These are phyloP conservation scores for Globisporangium okanoganense DNA, from an alignment of 352 stramenopile genomes.

Conservation along the genomic window DNA sequence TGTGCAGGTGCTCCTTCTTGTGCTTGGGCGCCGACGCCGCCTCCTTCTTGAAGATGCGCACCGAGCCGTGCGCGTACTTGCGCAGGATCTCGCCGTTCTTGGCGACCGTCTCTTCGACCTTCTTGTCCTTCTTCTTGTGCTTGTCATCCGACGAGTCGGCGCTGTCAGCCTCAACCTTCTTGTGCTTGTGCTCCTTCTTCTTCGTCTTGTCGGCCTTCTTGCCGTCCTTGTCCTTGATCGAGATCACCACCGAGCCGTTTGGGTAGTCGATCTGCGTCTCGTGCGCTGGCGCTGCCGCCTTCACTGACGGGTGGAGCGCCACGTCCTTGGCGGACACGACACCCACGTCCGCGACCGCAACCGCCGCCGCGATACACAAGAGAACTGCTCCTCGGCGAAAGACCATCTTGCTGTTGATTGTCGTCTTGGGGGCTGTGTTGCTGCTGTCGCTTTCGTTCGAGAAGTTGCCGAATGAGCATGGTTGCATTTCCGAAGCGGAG, in stretches of 20 bases:
- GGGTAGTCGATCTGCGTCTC: slow-evolving; percentile 30
- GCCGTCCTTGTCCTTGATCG: slow-evolving; percentile 8
- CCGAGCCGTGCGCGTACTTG: slow-evolving; percentile 48
- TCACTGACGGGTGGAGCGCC: slow-evolving; percentile 9
- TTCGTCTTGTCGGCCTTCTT: slow-evolving; percentile 20
- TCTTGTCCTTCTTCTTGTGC: slow-evolving; percentile 19
- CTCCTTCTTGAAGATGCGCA: slow-evolving; percentile 32
- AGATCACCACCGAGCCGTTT: slow-evolving; percentile 31
- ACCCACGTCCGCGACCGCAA: slow-evolving; percentile 24
- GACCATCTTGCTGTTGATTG: slow-evolving; percentile 21
- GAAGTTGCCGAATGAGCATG: slow-evolving; percentile 6
- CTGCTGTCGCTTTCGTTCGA: slow-evolving; percentile 3
- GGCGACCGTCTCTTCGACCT: slow-evolving; percentile 11
- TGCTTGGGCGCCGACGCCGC: neutral
- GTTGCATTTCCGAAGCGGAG: neutral
- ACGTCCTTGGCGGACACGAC: slow-evolving; percentile 15
- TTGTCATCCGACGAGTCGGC: slow-evolving; percentile 19
- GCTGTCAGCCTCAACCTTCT: slow-evolving; percentile 16
- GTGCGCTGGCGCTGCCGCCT: slow-evolving; percentile 10
- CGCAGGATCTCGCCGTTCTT: slow-evolving; percentile 35
- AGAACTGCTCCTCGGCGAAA: slow-evolving; percentile 31
- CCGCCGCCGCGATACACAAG: slow-evolving; percentile 29
- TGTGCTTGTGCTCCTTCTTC: slow-evolving; percentile 17
- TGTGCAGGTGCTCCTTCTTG: slow-evolving; percentile 11
- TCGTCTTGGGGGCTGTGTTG: neutral